Base-by-base conservation (phyloP, 805 yeast genomes). In the Wickerhamiella slavikovae region DNA sequence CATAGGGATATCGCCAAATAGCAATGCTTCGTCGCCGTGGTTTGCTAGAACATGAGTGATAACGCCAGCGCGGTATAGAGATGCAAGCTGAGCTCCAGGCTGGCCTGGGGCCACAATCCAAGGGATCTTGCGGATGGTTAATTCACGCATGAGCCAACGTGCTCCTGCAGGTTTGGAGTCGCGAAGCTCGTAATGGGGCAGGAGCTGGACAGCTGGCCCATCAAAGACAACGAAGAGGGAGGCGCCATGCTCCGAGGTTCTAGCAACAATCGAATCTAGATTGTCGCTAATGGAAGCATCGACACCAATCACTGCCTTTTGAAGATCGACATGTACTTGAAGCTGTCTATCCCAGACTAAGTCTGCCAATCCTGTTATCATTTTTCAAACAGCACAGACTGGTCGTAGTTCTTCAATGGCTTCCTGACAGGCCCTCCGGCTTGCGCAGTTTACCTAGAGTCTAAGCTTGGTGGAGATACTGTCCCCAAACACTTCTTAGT, bases 91-190 rank as follows among this genome's bases (percentile, higher is more conserved):
- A 24, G 71, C 64, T 53, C 80, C 70, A 1, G 94, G 68, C 25
- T 70, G 61, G 45, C 70, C 82, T 4, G 96, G 96, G 21, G 93
- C 75, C 9, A 82, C 66, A 33, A 80, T 51, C 45, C 64, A 83
- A 34, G 71, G 74, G 9, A 78, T 52, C 3, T 57, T 62, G 28
- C 61, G 57, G 14, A 60, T 63, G 22, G 61, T 58, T 34, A 85
- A 66, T 31, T 66, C 63, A 15, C 57, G 52, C 34, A 76, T 56
- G 36, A 80, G 23, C 22, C 35, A 29, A 22, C 43, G 30, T 22
- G 17, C 27, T 16, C 33, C 27, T n/a, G 41, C 43, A 22, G 34
- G 37, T 13, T 22, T 23, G 21, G 32, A 32, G 4, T 17, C 27
- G 12, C 19, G 17, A 8, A 15, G 17, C 16, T 6, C n/a, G 23